These are phyloP conservation scores for Xylaria multiplex DNA, from an alignment of 2,329 filamentous ascomycete genomes.

Conservation along the genomic window DNA sequence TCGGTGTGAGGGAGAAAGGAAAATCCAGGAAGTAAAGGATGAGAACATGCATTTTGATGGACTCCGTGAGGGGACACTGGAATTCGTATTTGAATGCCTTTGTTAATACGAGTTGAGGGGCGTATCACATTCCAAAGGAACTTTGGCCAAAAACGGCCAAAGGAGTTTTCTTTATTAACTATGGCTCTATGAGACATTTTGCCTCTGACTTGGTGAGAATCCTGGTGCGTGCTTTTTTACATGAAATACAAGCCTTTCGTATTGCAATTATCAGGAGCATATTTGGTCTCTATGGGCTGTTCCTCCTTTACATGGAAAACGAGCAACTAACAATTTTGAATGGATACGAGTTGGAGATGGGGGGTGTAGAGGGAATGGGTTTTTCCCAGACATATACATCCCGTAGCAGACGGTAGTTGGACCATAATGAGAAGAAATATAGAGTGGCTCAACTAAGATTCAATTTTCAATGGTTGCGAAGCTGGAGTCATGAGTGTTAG, in stretches of 20 bases:
- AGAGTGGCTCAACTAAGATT: not conserved
- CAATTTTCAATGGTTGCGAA: not conserved
- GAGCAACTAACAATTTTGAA: not conserved
- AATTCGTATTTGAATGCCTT: constrained; percentile 43
- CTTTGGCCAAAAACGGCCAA: constrained; percentile 39
- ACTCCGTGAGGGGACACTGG: constrained; percentile 25
- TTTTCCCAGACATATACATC: not conserved
- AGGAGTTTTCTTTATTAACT: constrained; percentile 21
- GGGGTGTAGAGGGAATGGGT: not conserved
- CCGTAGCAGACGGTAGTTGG: not conserved
- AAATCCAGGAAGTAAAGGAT: constrained; percentile 6
- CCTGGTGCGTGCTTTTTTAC: not conserved
- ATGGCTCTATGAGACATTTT: constrained; percentile 18
- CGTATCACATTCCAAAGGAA: constrained; percentile 40
- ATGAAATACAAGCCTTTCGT: not conserved
- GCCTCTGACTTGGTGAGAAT: not conserved
- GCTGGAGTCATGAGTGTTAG: not conserved
- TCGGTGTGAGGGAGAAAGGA: constrained; percentile 14
- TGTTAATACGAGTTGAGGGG: constrained; percentile 38
- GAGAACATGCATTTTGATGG: constrained; percentile 27
- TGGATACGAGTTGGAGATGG: not conserved
- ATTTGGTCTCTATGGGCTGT: not conserved
- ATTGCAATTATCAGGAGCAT: not conserved
- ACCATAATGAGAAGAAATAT: not conserved
- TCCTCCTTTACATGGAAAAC: not conserved